Evolutionary conservation across 495 filamentous ascomycete genomes (phyloP).

Genomic region (Diplogelasinospora grovesii): DNA sequence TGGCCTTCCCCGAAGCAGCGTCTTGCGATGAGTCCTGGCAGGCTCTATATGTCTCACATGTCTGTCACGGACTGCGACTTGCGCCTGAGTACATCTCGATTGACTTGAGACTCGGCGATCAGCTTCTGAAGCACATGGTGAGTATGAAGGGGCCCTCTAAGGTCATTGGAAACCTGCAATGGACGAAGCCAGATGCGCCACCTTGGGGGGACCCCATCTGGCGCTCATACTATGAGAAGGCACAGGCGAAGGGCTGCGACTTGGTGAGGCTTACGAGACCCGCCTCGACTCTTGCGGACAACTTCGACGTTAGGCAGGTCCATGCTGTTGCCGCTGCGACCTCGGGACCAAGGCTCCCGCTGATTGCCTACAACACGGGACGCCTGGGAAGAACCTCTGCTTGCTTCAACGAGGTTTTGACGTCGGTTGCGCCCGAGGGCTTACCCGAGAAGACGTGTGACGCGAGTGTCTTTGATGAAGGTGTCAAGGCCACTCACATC

Average conservation of each 20-base stretch:
- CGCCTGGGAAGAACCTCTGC: constrained; percentile 54
- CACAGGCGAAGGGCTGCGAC: constrained; percentile 53
- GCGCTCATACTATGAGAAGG: constrained; percentile 47
- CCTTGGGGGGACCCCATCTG: constrained; percentile 54
- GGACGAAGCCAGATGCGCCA: constrained; percentile 31
- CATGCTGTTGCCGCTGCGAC: constrained; percentile 34
- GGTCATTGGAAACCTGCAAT: constrained; percentile 53
- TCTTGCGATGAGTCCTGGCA: constrained; percentile 19
- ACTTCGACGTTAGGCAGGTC: constrained; percentile 50
- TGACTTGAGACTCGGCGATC: constrained; percentile 49
- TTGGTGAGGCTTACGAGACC: constrained; percentile 54
- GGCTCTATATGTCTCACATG: constrained; percentile 47
- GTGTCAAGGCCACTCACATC: background rate
- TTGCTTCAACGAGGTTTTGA: constrained; percentile 61
- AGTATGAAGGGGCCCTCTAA: constrained; percentile 53
- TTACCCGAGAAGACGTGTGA: constrained; percentile 26
- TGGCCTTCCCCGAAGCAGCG: constrained; percentile 38
- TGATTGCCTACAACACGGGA: constrained; percentile 66
- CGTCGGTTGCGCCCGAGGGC: constrained; percentile 53
- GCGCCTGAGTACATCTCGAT: constrained; percentile 62
- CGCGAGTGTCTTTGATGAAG: too few relatives aligned
- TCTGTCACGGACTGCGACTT: constrained; percentile 56
- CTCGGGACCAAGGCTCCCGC: constrained; percentile 38
- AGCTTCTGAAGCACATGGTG: constrained; percentile 41
- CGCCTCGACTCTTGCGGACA: constrained; percentile 49